Conservation (phyloP, 768 basidiomycete genomes). For the Mycena vitilis region DNA sequence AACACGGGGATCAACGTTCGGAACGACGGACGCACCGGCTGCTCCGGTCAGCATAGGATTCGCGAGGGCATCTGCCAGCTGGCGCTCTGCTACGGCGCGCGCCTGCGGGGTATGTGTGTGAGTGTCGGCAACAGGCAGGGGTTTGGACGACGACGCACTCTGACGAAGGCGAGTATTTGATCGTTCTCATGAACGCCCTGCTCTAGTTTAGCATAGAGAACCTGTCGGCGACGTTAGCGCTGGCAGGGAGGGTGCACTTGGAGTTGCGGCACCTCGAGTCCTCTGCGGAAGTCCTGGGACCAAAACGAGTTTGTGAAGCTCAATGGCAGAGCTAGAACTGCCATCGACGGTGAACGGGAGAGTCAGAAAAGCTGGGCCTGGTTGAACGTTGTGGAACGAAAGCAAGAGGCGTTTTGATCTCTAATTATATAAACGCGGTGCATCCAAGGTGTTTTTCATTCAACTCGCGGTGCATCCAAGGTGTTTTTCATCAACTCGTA, state of each 20-base stretch:
- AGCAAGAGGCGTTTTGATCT: not conserved
- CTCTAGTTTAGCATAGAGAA: constrained; percentile 34
- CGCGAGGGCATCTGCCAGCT: constrained; percentile 69
- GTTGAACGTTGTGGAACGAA: constrained; percentile 3
- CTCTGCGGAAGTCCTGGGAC: constrained; percentile 90
- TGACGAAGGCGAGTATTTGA: constrained; percentile 85
- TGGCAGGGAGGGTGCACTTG: constrained; percentile 49
- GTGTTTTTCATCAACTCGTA: not conserved
- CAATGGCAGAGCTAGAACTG: constrained; percentile 89
- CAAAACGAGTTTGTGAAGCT: constrained; percentile 94
- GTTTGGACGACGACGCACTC: constrained; percentile 61
- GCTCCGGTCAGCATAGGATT: constrained; percentile 61
- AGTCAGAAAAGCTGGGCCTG: not conserved
- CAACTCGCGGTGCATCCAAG: not conserved
- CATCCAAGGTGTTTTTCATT: not conserved
- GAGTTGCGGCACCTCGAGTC: constrained; percentile 86
- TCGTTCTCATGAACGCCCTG: constrained; percentile 88
- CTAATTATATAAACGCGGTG: not conserved
- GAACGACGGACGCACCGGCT: constrained; percentile 52
- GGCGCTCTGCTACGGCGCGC: constrained; percentile 76
- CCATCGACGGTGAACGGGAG: constrained; percentile 61
- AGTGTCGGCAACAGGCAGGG: not conserved
- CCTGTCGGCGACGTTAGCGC: constrained; percentile 15
- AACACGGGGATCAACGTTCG: constrained; percentile 14
- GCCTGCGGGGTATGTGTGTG: constrained; percentile 61